Evolutionary conservation across 768 basidiomycete genomes (phyloP).

Genomic region (Porpolomopsis calyptriformis): DNA sequence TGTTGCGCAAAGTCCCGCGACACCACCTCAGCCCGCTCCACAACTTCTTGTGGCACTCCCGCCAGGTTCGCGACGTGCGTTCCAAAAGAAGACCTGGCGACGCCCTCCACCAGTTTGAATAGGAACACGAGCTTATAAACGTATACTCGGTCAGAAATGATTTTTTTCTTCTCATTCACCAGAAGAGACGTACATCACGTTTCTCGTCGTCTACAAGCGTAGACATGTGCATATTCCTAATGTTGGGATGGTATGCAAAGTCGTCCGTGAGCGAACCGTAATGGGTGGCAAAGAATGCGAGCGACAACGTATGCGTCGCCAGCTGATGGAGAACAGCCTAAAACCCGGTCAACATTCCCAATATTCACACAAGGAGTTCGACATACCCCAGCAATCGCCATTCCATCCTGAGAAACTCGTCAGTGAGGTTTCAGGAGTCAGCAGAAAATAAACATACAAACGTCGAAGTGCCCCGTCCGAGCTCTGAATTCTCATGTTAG

Average conservation of each 20-base stretch:
- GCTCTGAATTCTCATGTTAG: conserved; percentile 41
- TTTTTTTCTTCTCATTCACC: not conserved
- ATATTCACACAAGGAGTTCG: not conserved
- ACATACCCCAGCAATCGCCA: conserved; percentile 88
- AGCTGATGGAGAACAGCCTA: conserved; percentile 90
- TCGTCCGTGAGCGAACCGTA: conserved; percentile 95
- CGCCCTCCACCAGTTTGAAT: conserved; percentile 85
- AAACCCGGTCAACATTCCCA: conserved; percentile 8
- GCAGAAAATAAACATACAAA: conserved; percentile 38
- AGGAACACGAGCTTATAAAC: conserved; percentile 70
- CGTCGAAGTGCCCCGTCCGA: conserved; percentile 93
- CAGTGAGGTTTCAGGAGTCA: conserved; percentile 6
- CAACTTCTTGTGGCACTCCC: conserved; percentile 77
- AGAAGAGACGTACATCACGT: conserved; percentile 48
- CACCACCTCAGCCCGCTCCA: conserved; percentile 78
- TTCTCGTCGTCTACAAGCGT: conserved; percentile 90
- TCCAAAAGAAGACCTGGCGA: conserved; percentile 82
- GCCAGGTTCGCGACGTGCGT: conserved; percentile 94
- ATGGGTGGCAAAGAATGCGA: conserved; percentile 97
- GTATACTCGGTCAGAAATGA: conserved; percentile 3
- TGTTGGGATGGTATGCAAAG: conserved; percentile 84
- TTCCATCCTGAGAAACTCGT: conserved; percentile 61
- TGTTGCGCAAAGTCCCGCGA: conserved; percentile 80
- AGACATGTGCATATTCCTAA: conserved; percentile 92
- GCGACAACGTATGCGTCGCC: conserved; percentile 81